These are phyloP conservation scores for Sporothrix pallida DNA, from an alignment of 2,329 filamentous ascomycete species.

Conservation along the genomic window DNA sequence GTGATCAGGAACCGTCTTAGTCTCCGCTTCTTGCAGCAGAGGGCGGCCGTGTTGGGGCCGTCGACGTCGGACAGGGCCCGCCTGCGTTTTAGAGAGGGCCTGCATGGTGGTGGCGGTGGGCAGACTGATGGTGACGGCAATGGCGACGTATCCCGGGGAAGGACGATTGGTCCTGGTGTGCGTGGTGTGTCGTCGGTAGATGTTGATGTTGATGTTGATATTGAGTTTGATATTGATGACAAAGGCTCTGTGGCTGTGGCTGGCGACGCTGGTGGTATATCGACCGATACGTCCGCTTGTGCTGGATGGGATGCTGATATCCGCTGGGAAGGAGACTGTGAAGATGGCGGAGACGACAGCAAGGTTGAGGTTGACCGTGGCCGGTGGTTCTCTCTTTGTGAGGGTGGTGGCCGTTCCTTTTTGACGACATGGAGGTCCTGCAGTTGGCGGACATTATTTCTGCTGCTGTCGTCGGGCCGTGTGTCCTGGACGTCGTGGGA, in stretches of 20 bases:
- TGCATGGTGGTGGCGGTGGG: not conserved
- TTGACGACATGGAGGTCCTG: not conserved
- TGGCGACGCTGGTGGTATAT: not conserved
- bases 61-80: slow-evolving; percentile 65
- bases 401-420: not conserved
- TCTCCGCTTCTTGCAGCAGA: slow-evolving; percentile 70
- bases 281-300: not conserved
- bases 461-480: not conserved
- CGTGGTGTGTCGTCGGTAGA: not conserved
- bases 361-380: not conserved
- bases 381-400: slow-evolving; percentile 1
- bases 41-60: slow-evolving; percentile 56
- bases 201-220: not conserved
- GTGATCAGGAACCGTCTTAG: slow-evolving; percentile 69
- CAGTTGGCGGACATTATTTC: not conserved
- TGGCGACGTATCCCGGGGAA: not conserved
- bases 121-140: not conserved
- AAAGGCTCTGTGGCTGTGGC: no score
- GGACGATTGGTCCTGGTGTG: not conserved
- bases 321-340: not conserved
- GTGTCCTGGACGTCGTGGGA: not conserved
- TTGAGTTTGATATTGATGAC: not conserved
- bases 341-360: not conserved
- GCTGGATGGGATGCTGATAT: not conserved
- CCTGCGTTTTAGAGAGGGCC: slow-evolving; percentile 52